Evolutionary conservation across 495 filamentous ascomycete genomes (phyloP).

Genomic region (Penicilliopsis zonata): DNA sequence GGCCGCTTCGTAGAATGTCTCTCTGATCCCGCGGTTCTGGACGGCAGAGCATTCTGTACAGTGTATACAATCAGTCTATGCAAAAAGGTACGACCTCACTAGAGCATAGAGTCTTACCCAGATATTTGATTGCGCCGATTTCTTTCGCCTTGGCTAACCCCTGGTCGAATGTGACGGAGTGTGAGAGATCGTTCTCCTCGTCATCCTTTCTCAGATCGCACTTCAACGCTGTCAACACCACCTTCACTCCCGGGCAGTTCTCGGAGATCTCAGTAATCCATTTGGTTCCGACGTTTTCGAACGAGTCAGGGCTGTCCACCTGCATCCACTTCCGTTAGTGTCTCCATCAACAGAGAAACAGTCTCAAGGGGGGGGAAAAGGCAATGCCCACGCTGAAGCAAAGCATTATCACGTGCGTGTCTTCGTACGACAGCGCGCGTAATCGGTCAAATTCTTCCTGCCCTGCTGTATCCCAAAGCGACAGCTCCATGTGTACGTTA

Average conservation of each 20-base stretch:
- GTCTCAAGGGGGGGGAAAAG: neutral
- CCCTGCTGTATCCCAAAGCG: conserved; percentile 95
- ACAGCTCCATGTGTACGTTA: conserved; percentile 89
- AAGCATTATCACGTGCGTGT: conserved; percentile 96
- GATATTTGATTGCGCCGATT: conserved; percentile 79
- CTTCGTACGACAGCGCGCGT: conserved; percentile 90
- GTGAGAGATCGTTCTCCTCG: conserved; percentile 44
- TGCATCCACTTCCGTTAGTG: conserved; percentile 11
- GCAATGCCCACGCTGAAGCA: conserved; percentile 64
- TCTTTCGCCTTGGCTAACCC: conserved; percentile 85
- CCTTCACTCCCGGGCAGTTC: conserved; percentile 87
- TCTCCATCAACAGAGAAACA: neutral
- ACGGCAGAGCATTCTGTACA: conserved; percentile 85
- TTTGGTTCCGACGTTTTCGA: conserved; percentile 96
- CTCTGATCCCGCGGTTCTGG: conserved; percentile 92
- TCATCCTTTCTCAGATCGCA: conserved; percentile 79
- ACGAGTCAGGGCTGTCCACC: conserved; percentile 87
- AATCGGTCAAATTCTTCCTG: conserved; percentile 99
- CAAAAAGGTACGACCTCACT: conserved; percentile 1
- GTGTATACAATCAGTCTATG: neutral
- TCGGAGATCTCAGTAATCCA: conserved; percentile 97
- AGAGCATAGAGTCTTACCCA: conserved; percentile 41
- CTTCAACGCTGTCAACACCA: conserved; percentile 94
- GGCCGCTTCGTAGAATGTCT: conserved; percentile 96
- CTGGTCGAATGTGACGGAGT: conserved; percentile 81